A percentile compares a stretch with the other conserved stretches of the same genome.
These are phyloP conservation scores for Xanthoconium separans DNA, from an alignment of 1,284 basidiomycete species.

Conservation along the genomic window DNA sequence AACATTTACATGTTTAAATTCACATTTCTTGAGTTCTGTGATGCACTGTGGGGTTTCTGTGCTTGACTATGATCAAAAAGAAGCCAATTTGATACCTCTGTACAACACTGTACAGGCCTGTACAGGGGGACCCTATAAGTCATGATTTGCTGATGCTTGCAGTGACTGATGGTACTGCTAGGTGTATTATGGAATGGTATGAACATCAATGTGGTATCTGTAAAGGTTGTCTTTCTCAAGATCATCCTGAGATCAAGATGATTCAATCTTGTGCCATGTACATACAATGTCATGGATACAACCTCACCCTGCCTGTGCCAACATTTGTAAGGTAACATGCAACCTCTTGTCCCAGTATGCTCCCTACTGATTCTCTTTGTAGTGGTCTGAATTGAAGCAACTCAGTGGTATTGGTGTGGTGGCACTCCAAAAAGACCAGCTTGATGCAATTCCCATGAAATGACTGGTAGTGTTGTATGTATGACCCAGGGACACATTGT, in stretches of 20 bases:
- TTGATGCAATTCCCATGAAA: conserved; percentile 30
- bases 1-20: too few species aligned
- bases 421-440: conserved; percentile 37
- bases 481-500: conserved; percentile 16
- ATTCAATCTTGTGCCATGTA: conserved; percentile 50
- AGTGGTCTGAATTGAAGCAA: conserved; percentile 42
- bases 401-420: conserved; percentile 41
- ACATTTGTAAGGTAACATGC: conserved; percentile 38
- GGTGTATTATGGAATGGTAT: conserved; percentile 43
- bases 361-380: conserved; percentile 1
- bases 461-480: conserved; percentile 28
- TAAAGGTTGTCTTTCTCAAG: conserved; percentile 20
- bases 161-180: background rate
- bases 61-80: too few species aligned
- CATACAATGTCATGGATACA: conserved; percentile 42
- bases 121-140: too few species aligned
- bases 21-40: too few species aligned
- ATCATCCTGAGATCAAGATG: conserved; percentile 45
- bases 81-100: too few species aligned
- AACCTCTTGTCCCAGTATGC: background rate
- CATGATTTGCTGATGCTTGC: too few species aligned
- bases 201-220: conserved; percentile 33
- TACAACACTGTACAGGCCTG: too few species aligned
- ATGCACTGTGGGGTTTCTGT: too few species aligned
- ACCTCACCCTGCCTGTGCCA: conserved; percentile 43